Conservation (phyloP, 805 yeast genomes). For the Teunomyces barrocoloradensis region DNA sequence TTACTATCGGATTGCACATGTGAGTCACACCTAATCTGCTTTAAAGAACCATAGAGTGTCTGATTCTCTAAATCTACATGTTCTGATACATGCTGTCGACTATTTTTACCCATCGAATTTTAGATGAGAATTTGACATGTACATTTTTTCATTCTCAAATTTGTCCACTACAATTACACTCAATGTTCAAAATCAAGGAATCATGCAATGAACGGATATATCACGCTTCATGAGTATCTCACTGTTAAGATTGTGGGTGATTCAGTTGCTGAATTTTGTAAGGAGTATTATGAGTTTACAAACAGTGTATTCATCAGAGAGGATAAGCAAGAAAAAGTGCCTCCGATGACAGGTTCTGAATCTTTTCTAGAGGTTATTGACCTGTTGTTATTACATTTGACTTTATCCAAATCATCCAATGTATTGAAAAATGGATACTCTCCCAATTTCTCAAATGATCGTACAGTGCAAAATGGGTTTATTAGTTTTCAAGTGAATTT, state of each 20-base stretch:
- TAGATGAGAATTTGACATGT: background rate
- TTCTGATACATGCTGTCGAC: constrained; percentile 2
- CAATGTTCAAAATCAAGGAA: background rate
- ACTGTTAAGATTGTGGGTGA: background rate
- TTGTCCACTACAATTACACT: background rate
- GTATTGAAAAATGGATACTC: constrained; percentile 43
- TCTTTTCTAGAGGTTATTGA: constrained; percentile 37
- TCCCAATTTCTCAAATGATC: background rate
- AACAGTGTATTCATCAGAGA: background rate
- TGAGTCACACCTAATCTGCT: constrained; percentile 39
- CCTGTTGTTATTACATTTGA: constrained; percentile 31
- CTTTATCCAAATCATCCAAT: constrained; percentile 29
- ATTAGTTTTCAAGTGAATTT: constrained; percentile 32
- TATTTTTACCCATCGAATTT: background rate
- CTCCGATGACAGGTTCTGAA: background rate
- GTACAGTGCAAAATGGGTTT: background rate
- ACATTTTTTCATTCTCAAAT: background rate
- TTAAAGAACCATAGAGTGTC: constrained; percentile 41
- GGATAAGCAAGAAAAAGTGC: background rate
- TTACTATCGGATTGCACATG: constrained; percentile 6
- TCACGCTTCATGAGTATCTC: background rate
- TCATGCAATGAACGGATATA: background rate
- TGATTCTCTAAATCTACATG: constrained; percentile 48
- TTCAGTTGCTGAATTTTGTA: background rate
- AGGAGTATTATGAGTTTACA: background rate